A percentile compares a stretch with the other conserved stretches of the same genome.
These are phyloP conservation scores for Boletus coccyginus DNA, from an alignment of 768 basidiomycete genomes.

Conservation along the genomic window DNA sequence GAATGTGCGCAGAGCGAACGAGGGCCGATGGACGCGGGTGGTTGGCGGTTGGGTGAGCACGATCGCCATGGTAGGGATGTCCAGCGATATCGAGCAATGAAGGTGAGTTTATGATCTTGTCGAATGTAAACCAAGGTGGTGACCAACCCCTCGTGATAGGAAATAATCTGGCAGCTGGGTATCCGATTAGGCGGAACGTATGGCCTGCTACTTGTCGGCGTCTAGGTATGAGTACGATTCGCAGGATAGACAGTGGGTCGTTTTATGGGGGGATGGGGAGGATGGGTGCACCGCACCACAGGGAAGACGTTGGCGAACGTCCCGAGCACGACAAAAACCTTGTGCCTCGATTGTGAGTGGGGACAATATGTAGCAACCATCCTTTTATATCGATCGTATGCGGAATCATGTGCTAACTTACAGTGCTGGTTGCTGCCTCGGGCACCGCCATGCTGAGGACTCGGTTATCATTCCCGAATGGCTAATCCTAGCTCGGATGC, in stretches of 20 bases:
- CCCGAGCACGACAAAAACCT: background rate
- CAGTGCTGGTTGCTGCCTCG: background rate
- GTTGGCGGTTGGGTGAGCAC: constrained; percentile 4
- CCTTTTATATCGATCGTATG: background rate
- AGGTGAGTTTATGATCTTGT: constrained; percentile 13
- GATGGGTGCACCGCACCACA: background rate
- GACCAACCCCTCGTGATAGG: constrained; percentile 1
- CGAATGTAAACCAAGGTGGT: background rate
- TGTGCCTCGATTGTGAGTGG: constrained; percentile 5
- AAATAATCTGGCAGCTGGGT: background rate
- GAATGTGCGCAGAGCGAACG: background rate
- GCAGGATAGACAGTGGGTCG: constrained; percentile 1
- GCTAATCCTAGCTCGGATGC: background rate
- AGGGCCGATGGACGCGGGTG: constrained; percentile 3
- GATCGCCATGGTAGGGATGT: constrained; percentile 12
- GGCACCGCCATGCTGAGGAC: background rate
- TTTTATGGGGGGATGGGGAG: constrained; percentile 5
- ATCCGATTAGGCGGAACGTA: background rate
- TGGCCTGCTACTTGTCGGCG: background rate
- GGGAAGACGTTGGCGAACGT: background rate
- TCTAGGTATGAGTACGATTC: constrained; percentile 1
- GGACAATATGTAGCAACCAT: background rate
- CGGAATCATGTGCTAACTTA: background rate
- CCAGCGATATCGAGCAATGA: background rate
- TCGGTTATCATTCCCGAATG: background rate